Evolutionary conservation across 805 yeast genomes (phyloP), one percentile per base, ranked within the genome.

Genomic region (Wickerhamiella brachini): DNA sequence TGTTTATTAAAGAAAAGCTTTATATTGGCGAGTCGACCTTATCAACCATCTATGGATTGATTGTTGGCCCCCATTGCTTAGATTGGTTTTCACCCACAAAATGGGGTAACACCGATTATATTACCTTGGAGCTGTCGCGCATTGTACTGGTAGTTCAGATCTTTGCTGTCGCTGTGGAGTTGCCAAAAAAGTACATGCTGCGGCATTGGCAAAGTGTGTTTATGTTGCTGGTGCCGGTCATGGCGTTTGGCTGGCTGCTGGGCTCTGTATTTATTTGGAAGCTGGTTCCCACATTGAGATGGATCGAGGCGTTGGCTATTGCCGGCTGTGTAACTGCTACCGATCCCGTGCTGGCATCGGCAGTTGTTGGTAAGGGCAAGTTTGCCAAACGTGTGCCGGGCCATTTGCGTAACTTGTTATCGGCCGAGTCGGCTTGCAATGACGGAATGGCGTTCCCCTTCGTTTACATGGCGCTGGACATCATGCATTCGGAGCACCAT

Each of bases 381-480:
- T 88, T 88, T 64, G 95, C 95, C 13, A 78, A 78, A 61, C 76
- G 95, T 51, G 95, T 88, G 17, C 95, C 95, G 1, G 95, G 94
- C n/a, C 96, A 88, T 67, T 72, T 88, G 68, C 74, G 95, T 58
- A 84, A 87, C 61, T 67, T 88, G 46, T 70, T 89, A 23, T 78
- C 89, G 29, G 95, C 95, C 0, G 95, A 86, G 59, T 82, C 90
- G 0, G 94, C 89, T 3, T 84, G 95, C 64, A 88, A 88, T 65
- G 97, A 88, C 62, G 97, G 97, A 44, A 83, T 88, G 93, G 96
- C 96, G 0, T 88, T 85, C 62, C 97, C 97, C 0, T 88, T 88
- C 62, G 84, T 85, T 23, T 73, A 68, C 65, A 62, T 89, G 43
- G 79, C 93, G 1, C 68, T 86, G 54, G 76, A 82, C 62, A 63